Conservation (phyloP, 768 basidiomycete species). For the Termitomyces sp. region DNA sequence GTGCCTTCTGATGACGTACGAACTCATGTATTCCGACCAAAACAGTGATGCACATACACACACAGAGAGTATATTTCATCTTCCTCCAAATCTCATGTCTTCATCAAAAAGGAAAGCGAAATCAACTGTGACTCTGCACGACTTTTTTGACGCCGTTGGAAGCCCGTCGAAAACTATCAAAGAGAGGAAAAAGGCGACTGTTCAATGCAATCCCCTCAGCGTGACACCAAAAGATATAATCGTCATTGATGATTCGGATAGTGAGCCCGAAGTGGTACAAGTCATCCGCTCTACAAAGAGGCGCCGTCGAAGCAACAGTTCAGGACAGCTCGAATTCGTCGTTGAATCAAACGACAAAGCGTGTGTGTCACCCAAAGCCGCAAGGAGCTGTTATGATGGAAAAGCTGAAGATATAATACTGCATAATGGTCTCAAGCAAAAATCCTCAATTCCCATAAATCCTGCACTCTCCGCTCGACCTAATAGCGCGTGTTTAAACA, state of each 20-base stretch:
- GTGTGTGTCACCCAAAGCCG: not conserved
- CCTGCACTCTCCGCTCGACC: not conserved
- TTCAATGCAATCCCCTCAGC: conserved; percentile 1
- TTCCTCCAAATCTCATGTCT: conserved; percentile 21
- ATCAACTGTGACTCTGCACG: conserved; percentile 33
- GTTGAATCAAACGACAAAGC: not conserved
- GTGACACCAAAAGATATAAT: conserved; percentile 37
- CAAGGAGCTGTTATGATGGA: not conserved
- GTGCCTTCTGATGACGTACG: no score
- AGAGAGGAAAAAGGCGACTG: not conserved
- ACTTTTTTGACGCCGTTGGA: conserved; percentile 36
- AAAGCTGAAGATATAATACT: not conserved
- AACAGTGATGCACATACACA: no score
- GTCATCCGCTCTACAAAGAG: conserved; percentile 10
- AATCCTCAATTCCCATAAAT: not conserved
- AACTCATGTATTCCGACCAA: no score
- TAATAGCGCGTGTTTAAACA: not conserved
- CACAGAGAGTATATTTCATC: not conserved
- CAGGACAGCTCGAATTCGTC: conserved; percentile 27
- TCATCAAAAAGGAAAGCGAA: conserved; percentile 29
- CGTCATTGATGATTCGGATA: conserved; percentile 57
- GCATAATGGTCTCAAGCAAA: not conserved
- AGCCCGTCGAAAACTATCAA: not conserved
- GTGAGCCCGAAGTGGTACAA: conserved; percentile 9
- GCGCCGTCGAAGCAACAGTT: conserved; percentile 18